phyloP scores from a whole-genome alignment of 129 eudicot genomes.

The Flaveria bidentis region DNA sequence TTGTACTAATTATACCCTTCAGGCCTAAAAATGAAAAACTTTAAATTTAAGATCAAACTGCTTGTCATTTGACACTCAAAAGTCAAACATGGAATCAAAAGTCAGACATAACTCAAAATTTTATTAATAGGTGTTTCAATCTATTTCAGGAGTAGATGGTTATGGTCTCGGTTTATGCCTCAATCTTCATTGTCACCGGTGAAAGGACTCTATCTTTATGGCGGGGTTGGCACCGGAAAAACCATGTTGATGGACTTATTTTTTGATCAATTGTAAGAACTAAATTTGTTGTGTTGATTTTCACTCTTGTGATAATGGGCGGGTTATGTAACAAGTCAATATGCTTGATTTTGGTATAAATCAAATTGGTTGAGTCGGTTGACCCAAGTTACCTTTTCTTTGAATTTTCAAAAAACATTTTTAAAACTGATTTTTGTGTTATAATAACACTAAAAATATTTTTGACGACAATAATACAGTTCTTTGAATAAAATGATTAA shows the following conservation, averaged over 20 bases:
- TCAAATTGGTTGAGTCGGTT: neutral
- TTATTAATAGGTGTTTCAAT: neutral
- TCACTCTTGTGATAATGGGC: neutral
- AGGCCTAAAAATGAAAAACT: neutral
- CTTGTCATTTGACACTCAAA: slow-evolving; percentile 4
- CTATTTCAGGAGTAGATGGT: slow-evolving; percentile 86
- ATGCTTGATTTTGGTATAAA: neutral
- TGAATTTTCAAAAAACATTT: neutral
- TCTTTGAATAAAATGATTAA: neutral
- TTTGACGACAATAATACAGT: neutral
- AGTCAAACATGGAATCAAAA: neutral
- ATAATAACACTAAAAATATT: neutral
- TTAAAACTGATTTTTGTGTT: neutral
- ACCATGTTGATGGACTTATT: slow-evolving; percentile 97
- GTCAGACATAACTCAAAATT: too few relatives aligned
- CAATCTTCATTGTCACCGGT: slow-evolving; percentile 76
- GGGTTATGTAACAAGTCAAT: neutral
- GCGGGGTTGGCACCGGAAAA: slow-evolving; percentile 98
- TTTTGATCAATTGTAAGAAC: slow-evolving; percentile 76
- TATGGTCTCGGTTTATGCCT: slow-evolving; percentile 91
- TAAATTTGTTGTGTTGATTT: slow-evolving; percentile 15
- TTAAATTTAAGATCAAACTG: neutral
- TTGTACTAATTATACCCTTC: slow-evolving; percentile 4
- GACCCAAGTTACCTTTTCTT: neutral
- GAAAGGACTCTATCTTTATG: slow-evolving; percentile 94